Evolutionary conservation across 1,284 basidiomycete genomes (phyloP), one percentile per base, ranked within the genome.

Genomic region (Inonotus hispidus): DNA sequence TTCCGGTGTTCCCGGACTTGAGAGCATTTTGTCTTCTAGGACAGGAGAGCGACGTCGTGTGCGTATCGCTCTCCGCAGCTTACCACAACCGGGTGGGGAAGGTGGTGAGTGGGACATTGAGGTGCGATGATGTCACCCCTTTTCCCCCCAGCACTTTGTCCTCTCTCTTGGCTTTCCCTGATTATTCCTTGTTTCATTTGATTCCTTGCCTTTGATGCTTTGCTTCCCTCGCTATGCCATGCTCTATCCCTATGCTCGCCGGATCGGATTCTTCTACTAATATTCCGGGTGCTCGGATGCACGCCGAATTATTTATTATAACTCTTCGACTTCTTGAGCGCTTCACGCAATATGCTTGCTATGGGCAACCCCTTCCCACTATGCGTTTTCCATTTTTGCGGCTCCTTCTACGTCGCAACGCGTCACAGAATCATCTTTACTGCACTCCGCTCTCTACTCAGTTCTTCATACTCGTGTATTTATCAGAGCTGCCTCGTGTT

Each of bases 71-170:
- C 72, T 87, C 61, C 86, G 82, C 72, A 83, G 79, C 68, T 74
- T 84, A 72, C 84, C 85, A 1, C 76, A 75, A 23, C 72, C 79
- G 35, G 83, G 82, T 52, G 79, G 79, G 60, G 83, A 86, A 69
- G 84, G 83, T 58, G 84, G 85, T 61, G 85, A 86, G 73, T 87
- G 85, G 87, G 85, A 87, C 72, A 83, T 87, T 57, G 81, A 85
- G 70, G 75, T 87, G 32, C 62, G 53, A 32, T 63, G 41, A 56
- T 25, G 21, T 16, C 10, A 32, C 19, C 32, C 25, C n/a, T 23
- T 23, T 45, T 56, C 16, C 23, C 35, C 21, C 19, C 41, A 45
- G 16, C 13, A 21, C 27, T 46, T 47, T 47, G 39, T 16, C 19
- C 55, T 45, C 27, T 58, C 37, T 25, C 37, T 35, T 49, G 8